Conservation (phyloP, 2,329 filamentous ascomycete species). For the Hortaea sp. region DNA sequence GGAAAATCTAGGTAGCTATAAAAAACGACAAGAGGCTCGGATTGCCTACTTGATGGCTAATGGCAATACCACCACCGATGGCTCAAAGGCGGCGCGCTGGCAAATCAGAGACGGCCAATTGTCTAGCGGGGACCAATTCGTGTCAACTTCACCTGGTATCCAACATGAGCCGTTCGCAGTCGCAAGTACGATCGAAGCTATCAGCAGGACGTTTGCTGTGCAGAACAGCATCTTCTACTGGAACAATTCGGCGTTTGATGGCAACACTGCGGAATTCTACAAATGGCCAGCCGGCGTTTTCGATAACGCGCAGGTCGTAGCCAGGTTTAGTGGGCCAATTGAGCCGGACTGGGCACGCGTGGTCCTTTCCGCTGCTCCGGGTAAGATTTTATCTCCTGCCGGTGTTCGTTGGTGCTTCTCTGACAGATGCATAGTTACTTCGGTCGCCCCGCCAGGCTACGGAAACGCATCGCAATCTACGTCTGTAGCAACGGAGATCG, state of each 20-base stretch:
- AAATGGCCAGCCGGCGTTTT: conserved; percentile 15
- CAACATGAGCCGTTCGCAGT: conserved; percentile 18
- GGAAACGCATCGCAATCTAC: conserved; percentile 4
- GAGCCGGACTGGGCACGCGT: conserved; percentile 20
- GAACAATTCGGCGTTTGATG: conserved; percentile 23
- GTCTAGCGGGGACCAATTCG: conserved; percentile 9
- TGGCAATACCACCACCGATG: conserved; percentile 25
- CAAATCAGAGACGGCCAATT: conserved; percentile 20
- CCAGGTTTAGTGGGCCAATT: conserved; percentile 18
- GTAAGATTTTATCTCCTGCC: conserved; percentile 7
- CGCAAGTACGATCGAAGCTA: conserved; percentile 12
- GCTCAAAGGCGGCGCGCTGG: conserved; percentile 20
- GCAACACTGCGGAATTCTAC: conserved; percentile 24
- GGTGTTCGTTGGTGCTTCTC: conserved; percentile 4
- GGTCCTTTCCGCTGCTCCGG: conserved; percentile 15
- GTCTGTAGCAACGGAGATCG: conserved; percentile 2
- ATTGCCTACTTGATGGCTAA: conserved; percentile 20
- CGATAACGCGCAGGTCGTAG: conserved; percentile 20
- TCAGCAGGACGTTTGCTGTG: conserved; percentile 21
- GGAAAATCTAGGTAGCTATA: neutral
- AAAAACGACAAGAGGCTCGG: conserved; percentile 13
- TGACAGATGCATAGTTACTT: neutral
- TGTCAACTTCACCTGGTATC: conserved; percentile 16
- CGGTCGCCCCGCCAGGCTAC: neutral
- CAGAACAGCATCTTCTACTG: conserved; percentile 19